Evolutionary conservation across 129 eudicot genomes (phyloP), one percentile per base, ranked within the genome.

Genomic region (Solidago caesia): DNA sequence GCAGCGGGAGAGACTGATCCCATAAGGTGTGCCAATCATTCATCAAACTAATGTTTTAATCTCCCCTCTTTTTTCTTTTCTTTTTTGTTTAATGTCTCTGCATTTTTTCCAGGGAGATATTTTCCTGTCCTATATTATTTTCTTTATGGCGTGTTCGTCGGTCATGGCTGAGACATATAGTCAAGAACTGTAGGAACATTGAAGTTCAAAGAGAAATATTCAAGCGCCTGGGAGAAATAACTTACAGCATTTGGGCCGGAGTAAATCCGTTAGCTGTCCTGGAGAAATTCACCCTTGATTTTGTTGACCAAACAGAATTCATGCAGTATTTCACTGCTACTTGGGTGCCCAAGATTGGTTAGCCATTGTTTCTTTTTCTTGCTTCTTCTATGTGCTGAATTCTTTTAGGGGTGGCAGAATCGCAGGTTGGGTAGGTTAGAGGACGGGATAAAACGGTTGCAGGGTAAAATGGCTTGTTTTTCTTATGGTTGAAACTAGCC

Each of bases 311-410:
- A 81, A 85, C 83, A 8, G 79, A 85, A 45, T 95, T 95, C 82
- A 69, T 91, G 82, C 85, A 84, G 39, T 95, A 91, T 65, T 95
- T 95, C 79, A 87, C 83, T 11, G 87, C 84, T 69, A 78, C 82
- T n/a, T 95, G 99, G 99, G 79, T 95, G 62, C 99, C 99, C 12
- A 95, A 95, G 78, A 78, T 95, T 68, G 99, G 97, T 94, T 69
- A 72, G 93, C 41, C 39, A 25, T 41, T 72, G 71, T 45, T 75
- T 55, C 44, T 55, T 45, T 41, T 67, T 13, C 57, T 70, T 55
- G 51, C 44, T 57, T 64, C 48, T 49, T 26, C 6, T 33, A 33
- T 3, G 39, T 33, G 39, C 3, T 33, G 39, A 33, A 33, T 33
- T 33, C 39, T 33, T 33, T 33, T 33, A 33, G 39, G 39, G 3